These are phyloP conservation scores for Mortierella sp. DNA, from an alignment of 371 early-diverging fungal species.

Conservation along the genomic window DNA sequence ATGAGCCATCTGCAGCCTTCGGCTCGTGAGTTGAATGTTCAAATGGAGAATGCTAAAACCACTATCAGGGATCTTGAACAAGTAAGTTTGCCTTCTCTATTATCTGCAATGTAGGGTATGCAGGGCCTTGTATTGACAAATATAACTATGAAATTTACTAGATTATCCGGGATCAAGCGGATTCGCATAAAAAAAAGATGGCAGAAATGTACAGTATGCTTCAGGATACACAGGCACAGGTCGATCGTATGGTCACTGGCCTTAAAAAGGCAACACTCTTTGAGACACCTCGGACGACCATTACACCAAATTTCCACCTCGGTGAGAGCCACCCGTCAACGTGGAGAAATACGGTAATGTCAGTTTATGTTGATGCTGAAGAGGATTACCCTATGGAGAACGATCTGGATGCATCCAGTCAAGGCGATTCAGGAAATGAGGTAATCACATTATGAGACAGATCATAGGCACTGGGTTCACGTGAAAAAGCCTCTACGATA, in stretches of 20 bases:
- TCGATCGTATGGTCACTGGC: constrained; percentile 34
- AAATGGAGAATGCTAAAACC: constrained; percentile 55
- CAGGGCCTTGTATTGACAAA: too few species aligned
- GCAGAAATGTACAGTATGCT: constrained; percentile 35
- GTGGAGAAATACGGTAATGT: constrained; percentile 46
- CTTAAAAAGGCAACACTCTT: constrained; percentile 41
- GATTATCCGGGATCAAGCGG: constrained; percentile 52
- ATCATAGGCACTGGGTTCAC: background rate
- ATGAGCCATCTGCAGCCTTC: constrained; percentile 42
- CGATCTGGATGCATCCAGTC: background rate
- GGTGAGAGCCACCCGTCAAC: constrained; percentile 9
- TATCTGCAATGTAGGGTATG: background rate
- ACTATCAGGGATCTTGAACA: constrained; percentile 55
- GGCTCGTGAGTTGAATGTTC: constrained; percentile 35
- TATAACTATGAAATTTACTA: background rate
- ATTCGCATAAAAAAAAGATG: constrained; percentile 48
- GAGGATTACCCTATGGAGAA: constrained; percentile 32
- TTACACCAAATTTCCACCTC: constrained; percentile 9
- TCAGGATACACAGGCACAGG: constrained; percentile 39
- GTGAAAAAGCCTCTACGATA: too few species aligned
- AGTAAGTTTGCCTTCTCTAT: constrained; percentile 9
- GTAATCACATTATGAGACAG: background rate
- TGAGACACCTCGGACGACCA: constrained; percentile 23
- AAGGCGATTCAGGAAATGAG: background rate
- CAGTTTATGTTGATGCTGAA: constrained; percentile 48